Evolutionary conservation across 306 rosid species (phyloP), one percentile per base, ranked within the genome.

Genomic region (Cucumis melo): DNA sequence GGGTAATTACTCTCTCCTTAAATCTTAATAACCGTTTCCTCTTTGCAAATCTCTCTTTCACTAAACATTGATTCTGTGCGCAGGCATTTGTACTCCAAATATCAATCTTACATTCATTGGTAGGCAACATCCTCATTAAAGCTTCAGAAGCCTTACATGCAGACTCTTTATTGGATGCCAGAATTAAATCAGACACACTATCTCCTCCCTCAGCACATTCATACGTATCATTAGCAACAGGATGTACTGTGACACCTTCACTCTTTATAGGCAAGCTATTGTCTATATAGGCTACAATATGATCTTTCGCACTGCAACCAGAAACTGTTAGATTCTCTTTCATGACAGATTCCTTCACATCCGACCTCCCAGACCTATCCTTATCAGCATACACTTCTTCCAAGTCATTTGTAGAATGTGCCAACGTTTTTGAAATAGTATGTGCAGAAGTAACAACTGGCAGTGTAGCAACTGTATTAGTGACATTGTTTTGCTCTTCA

Each of bases 331-430:
- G 76, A 24, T 27, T 51, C 76, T 51, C 76, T 73, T 36, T n/a
- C 61, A 17, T 29, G 61, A 73, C 61, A 51, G 76, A 73, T 48
- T 73, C 44, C 24, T 8, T 73, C 4, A 21, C 61, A 29, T 51
- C 76, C 54, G 84, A 90, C 36, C 92, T 89, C 79, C 97, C 99
- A 62, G 92, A 95, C 81, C 91, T 86, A 81, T 89, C 93, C 78
- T 89, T 89, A 81, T 80, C 80, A 61, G 78, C 23, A 73, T 29
- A 83, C 73, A 82, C 62, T 55, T 80, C 88, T 29, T 65, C 83
- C 74, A 76, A 79, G 36, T 87, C 83, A 55, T 66, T 75, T 73
- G 83, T 81, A 67, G 83, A 80, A n/a, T 55, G 57, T 16, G 84
- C 85, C 79, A 78, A 70, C 82, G 81, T 84, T 80, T 80, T 88